Evolutionary conservation across 345 rosid genomes (phyloP), one percentile per base, ranked within the genome.

Genomic region (Eutrema japonicum): DNA sequence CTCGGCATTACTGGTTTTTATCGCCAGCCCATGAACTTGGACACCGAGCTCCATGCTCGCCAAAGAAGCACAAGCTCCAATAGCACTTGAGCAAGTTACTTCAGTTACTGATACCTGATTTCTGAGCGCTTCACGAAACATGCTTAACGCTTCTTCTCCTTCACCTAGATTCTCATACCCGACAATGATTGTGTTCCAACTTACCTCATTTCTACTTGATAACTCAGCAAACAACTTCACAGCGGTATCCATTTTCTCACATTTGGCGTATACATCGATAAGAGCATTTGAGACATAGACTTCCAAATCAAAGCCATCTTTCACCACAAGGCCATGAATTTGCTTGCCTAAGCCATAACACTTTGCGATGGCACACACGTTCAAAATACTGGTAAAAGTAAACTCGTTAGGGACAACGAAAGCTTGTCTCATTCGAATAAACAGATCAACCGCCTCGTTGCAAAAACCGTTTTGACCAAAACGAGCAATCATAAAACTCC

Each of bases 401-500:
- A 85, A 85, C 79, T 88, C 92, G 76, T 92, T 95, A 72, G 98
- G 96, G 29, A 50, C 58, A 77, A 88, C 83, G 7, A 74, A 82
- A 64, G 83, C 78, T 68, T 13, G 81, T 66, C 91, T 85, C 99
- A 95, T 92, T 73, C 50, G 81, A 8, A 66, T 57, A 77, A 92
- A 95, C 71, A 95, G 71, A 65, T 82, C 81, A 59, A 86, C 38
- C 1, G 96, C 96, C 70, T 82, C 81, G 55, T 43, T 13, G 76
- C 88, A 86, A 49, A 59, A 81, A 10, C 73, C 77, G 68, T 72
- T 84, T 77, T 88, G 96, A 58, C 96, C 85, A 79, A 83, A 80
- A 33, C 96, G 77, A 14, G 92, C 81, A 75, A 92, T 89, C 98
- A 95, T 87, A 76, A 89, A 90, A 77, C 97, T 95, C 96, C 99